Conservation (phyloP, 2,329 filamentous ascomycete genomes). For the Aspergillus piperis region DNA sequence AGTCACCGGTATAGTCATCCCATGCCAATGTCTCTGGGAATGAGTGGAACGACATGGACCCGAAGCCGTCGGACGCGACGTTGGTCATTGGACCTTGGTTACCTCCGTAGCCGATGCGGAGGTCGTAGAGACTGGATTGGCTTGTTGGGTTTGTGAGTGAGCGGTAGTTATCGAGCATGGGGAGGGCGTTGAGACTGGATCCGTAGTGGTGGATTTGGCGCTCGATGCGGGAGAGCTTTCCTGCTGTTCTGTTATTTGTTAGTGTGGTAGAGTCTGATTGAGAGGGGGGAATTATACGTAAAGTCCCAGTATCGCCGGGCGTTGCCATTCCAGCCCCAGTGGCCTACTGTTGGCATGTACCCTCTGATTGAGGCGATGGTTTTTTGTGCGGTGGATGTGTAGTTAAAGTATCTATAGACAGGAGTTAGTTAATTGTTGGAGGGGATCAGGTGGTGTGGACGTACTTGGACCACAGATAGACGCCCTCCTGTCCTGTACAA, state of each 20-base stretch:
- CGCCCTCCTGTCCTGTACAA: constrained; percentile 62
- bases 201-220: constrained; percentile 63
- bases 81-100: constrained; percentile 56
- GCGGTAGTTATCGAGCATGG: constrained; percentile 56
- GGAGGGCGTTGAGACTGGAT: constrained; percentile 59
- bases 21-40: constrained; percentile 58
- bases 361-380: constrained; percentile 59
- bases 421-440: not conserved
- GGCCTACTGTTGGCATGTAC: constrained; percentile 59
- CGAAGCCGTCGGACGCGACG: constrained; percentile 58
- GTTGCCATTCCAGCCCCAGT: constrained; percentile 66
- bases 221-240: constrained; percentile 46
- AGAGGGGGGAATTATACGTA: constrained; percentile 24
- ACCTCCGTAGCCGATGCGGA: constrained; percentile 59
- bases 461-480: constrained; percentile 60
- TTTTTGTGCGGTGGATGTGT: constrained; percentile 49
- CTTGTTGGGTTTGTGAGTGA: constrained; percentile 26
- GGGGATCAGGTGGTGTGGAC: constrained; percentile 1
- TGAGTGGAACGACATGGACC: constrained; percentile 58
- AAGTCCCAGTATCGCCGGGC: constrained; percentile 64
- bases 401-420: constrained; percentile 49
- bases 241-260: constrained; percentile 36
- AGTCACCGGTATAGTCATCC: constrained; percentile 61
- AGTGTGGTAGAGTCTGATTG: too few relatives aligned
- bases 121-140: constrained; percentile 51